These are phyloP conservation scores for Actinidia polygama DNA, from an alignment of 179 eudicot species.

Conservation along the genomic window DNA sequence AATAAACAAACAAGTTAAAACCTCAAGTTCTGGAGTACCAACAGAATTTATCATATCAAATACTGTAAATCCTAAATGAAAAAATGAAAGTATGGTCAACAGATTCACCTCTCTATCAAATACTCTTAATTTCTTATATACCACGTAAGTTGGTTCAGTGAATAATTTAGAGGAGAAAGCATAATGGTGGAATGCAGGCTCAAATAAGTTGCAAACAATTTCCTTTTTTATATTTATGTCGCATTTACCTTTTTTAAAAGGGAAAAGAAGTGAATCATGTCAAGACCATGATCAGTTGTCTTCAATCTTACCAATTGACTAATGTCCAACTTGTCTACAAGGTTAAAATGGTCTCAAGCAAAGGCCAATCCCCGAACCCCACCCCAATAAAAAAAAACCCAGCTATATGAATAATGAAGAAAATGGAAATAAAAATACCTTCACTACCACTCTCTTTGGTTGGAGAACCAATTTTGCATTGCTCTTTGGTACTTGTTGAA, in stretches of 20 bases:
- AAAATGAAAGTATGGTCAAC: background rate
- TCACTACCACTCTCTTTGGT: conserved; percentile 34
- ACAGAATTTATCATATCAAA: background rate
- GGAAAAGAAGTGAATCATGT: background rate
- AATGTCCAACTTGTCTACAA: background rate
- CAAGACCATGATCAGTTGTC: background rate
- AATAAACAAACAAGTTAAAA: background rate
- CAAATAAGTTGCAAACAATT: background rate
- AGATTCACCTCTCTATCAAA: background rate
- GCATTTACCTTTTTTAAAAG: background rate
- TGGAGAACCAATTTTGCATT: conserved; percentile 21
- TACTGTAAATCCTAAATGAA: background rate
- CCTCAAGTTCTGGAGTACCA: too few relatives aligned
- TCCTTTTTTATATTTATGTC: too few relatives aligned
- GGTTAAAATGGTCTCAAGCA: background rate
- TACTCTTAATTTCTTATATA: background rate
- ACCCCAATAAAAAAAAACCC: background rate
- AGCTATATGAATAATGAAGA: background rate
- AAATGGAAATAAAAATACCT: conserved; percentile 39
- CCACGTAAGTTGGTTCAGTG: background rate
- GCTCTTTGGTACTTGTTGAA: conserved; percentile 40
- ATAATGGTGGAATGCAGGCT: background rate
- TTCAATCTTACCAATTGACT: background rate
- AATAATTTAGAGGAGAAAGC: background rate
- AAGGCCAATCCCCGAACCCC: background rate